Conservation (phyloP, 2,329 filamentous ascomycete species). For the Botrytis porri region DNA sequence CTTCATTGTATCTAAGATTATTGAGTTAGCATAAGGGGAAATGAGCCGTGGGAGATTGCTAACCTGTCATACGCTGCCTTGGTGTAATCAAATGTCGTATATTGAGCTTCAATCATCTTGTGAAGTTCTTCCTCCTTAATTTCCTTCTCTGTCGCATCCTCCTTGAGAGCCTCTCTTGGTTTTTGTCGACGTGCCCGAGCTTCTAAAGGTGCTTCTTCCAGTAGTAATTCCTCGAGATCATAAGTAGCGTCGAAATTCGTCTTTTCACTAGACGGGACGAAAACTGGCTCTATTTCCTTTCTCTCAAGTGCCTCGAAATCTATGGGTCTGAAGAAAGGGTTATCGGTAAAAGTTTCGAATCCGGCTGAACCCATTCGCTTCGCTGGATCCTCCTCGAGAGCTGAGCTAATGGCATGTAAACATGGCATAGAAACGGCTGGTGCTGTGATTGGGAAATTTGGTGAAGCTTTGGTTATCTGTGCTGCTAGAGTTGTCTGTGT, state of each 20-base stretch:
- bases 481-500: slow-evolving; percentile 77
- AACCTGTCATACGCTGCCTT: slow-evolving; percentile 73
- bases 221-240: slow-evolving; percentile 85
- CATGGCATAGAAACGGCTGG: slow-evolving; percentile 87
- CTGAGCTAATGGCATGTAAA: slow-evolving; percentile 79
- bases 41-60: slow-evolving; percentile 33
- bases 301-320: slow-evolving; percentile 81
- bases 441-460: slow-evolving; percentile 87
- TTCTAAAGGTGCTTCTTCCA: slow-evolving; percentile 94
- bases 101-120: slow-evolving; percentile 89
- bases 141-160: slow-evolving; percentile 92
- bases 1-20: slow-evolving; percentile 37
- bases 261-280: slow-evolving; percentile 92
- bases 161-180: slow-evolving; percentile 84
- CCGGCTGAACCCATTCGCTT: slow-evolving; percentile 78
- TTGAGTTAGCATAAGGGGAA: slow-evolving; percentile 23
- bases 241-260: slow-evolving; percentile 99
- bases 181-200: slow-evolving; percentile 91
- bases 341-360: slow-evolving; percentile 80
- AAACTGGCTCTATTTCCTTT: slow-evolving; percentile 87
- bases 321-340: slow-evolving; percentile 84
- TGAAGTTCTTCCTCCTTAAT: slow-evolving; percentile 93
- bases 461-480: slow-evolving; percentile 76
- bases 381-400: slow-evolving; percentile 76
- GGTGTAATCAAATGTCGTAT: slow-evolving; percentile 94